Evolutionary conservation across 2,329 filamentous ascomycete genomes (phyloP), one percentile per base, ranked within the genome.

Genomic region (Bretziella fagacearum): DNA sequence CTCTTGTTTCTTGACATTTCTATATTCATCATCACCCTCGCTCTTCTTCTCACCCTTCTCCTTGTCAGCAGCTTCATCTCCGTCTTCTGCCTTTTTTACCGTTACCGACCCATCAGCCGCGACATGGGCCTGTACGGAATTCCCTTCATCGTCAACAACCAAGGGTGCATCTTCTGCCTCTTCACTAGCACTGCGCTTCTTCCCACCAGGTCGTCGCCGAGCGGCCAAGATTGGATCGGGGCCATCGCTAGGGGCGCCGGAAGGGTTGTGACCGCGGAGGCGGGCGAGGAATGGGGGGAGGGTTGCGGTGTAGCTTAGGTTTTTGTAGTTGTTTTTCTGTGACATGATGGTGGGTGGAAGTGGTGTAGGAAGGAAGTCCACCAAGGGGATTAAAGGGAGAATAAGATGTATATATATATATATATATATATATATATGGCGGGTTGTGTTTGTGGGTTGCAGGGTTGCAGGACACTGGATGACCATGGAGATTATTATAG

Each of bases 111-210:
- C 68, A 51, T 71, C 66, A 37, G 59, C 58, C 45, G 61, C 63
- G 3, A 71, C 58, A 15, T n/a, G 10, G 55, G 74, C 54, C 63
- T 60, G 40, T 25, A 79, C 70, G 25, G 79, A 70, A 47, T 84
- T 80, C 43, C 76, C 81, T 3, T 72, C 68, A 57, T 85, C 82
- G 54, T 89, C 74, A 3, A 91, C 74, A 44, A 84, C 76, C 0
- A 84, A 69, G 0, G 84, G 84, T 43, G 70, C 79, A 59, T 89
- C 83, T 54, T 89, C 83, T 10, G 80, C 81, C 51, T 85, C 77
- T 33, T 79, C 78, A 54, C 79, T 77, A 50, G 65, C 73, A 13
- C 72, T 74, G 29, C 68, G 69, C 62, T 65, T 71, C 3, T 33
- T 41, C 63, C 67, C 71, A 49, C 56, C 61, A 42, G 67, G 63